phyloP scores from a whole-genome alignment of 2,329 filamentous ascomycete species.

The Aspergillus oerlinghausenensis region DNA sequence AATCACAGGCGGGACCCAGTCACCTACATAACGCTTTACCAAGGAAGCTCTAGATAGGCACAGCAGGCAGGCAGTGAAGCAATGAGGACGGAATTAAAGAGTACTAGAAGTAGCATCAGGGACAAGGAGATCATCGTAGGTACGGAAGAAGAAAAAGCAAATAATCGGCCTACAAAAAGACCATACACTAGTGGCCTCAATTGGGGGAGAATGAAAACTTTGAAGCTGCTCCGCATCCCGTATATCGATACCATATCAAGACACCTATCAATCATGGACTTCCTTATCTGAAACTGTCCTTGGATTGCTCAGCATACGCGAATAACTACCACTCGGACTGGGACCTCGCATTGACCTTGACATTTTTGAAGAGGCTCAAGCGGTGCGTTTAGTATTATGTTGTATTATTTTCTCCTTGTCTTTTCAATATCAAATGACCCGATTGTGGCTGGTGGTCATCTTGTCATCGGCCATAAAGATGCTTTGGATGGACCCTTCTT shows the following conservation, averaged over 20 bases:
- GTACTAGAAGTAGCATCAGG: not conserved
- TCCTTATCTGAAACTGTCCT: conserved; percentile 6
- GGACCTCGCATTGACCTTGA: conserved; percentile 9
- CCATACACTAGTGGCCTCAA: conserved; percentile 14
- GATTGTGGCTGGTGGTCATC: conserved; percentile 6
- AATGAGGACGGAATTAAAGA: conserved; percentile 4
- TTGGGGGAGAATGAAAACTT: conserved; percentile 2
- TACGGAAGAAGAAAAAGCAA: not conserved
- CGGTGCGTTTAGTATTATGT: conserved; percentile 7
- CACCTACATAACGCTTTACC: conserved; percentile 21
- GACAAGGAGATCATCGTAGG: not conserved
- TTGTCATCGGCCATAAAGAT: conserved; percentile 7
- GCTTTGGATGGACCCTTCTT: not conserved
- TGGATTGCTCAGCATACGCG: not conserved
- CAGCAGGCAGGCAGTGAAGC: not conserved
- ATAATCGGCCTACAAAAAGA: conserved; percentile 6
- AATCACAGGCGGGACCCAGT: conserved; percentile 13
- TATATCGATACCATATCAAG: not conserved
- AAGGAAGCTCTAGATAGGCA: conserved; percentile 9
- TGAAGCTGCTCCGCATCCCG: not conserved
- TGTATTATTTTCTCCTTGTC: conserved; percentile 7
- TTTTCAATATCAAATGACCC: conserved; percentile 23
- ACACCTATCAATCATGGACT: not conserved
- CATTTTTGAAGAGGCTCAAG: conserved; percentile 19
- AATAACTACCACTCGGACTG: not conserved